Evolutionary conservation across 768 basidiomycete species (phyloP).

Genomic region (Strobilomyces confusus): DNA sequence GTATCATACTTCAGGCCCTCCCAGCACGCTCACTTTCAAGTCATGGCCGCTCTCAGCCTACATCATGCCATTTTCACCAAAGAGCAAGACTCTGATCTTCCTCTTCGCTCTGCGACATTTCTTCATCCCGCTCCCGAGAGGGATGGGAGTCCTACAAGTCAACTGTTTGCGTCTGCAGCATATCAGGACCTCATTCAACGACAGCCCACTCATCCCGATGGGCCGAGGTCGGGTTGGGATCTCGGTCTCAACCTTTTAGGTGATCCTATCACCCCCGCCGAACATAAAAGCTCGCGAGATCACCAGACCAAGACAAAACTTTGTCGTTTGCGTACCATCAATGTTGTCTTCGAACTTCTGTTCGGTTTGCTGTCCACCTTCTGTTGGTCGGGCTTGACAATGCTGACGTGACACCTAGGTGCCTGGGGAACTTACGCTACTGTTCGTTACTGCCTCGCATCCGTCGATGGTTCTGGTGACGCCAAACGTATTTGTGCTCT

Average conservation of each 20-base stretch:
- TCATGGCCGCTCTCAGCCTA: constrained; percentile 60
- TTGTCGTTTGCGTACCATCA: constrained; percentile 31
- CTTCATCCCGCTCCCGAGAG: constrained; percentile 14
- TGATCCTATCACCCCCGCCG: constrained; percentile 29
- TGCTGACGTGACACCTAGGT: constrained; percentile 31
- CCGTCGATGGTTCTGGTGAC: constrained; percentile 40
- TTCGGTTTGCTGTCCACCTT: constrained; percentile 31
- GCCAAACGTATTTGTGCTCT: constrained; percentile 37
- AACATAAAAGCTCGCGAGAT: constrained; percentile 31
- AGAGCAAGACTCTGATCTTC: constrained; percentile 22
- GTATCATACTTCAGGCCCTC: constrained; percentile 5
- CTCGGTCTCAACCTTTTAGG: constrained; percentile 28
- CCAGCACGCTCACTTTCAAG: constrained; percentile 14
- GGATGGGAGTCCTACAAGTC: constrained; percentile 13
- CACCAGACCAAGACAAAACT: constrained; percentile 28
- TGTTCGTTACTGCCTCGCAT: constrained; percentile 64
- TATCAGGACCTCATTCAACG: constrained; percentile 37
- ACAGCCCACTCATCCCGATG: constrained; percentile 43
- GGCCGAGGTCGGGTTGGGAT: constrained; percentile 29
- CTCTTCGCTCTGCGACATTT: constrained; percentile 20
- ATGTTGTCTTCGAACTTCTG: constrained; percentile 28
- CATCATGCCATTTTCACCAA: constrained; percentile 50
- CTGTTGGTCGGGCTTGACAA: neutral
- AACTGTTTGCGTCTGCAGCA: constrained; percentile 22
- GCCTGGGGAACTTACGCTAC: constrained; percentile 60